Evolutionary conservation across 768 basidiomycete species (phyloP), one percentile per base, ranked within the genome.

Genomic region (Flagelloscypha sp.): DNA sequence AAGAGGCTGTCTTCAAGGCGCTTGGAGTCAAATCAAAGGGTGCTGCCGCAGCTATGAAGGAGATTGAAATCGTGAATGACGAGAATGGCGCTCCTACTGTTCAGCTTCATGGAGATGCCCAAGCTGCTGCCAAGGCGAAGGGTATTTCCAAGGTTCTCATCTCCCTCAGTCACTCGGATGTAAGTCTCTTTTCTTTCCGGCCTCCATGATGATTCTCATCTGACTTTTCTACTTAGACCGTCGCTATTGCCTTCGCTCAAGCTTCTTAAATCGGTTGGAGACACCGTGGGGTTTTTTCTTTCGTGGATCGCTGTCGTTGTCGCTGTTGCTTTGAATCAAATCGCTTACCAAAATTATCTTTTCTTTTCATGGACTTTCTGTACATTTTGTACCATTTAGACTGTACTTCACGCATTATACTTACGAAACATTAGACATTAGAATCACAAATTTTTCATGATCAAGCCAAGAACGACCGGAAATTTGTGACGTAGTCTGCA

Each of bases 1-100:
- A 98, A 62, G 95, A 98, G 58, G 94, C 93, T 3, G 78, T 84
- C 36, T 97, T 98, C 79, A 98, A 98, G 65, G 85, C 90, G 4
- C 72, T 99, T 1, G 85, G 88, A 15, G 83, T 90, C 28, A 63
- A 79, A 13, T 90, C 87, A 3, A 84, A 88, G 59, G 95, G 95
- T 24, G 94, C 93, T 8, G 86, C 76, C 5, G 93, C 95, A 12
- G 69, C 83, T n/a, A 82, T 98, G 83, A 86, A 86, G 61, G 93
- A 98, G 45, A 98, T 99, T 41, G 95, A 98, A 59, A 92, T 98
- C 48, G 66, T 94, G 40, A 79, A 84, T 30, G 73, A 81, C 50
- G 65, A 67, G 27, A 66, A 70, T n/a, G 93, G 93, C 17, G 84
- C 68, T 15, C 94, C 94, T 2, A 70, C 66, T 7, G 86, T 94